Evolutionary conservation across 768 basidiomycete species (phyloP).

Genomic region (Mycena leptocephala): DNA sequence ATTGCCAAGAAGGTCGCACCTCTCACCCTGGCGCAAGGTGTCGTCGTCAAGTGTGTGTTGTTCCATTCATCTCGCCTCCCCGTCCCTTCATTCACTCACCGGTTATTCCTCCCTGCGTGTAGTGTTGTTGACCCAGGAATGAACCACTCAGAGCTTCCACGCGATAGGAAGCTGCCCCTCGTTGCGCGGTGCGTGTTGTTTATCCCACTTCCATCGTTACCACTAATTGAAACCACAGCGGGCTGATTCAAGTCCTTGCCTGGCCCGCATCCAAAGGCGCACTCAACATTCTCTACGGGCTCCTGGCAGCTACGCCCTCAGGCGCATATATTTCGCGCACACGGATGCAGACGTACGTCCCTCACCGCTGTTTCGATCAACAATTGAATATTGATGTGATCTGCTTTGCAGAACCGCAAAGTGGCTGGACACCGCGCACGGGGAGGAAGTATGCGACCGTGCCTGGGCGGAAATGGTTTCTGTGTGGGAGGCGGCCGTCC

Average conservation of each 20-base stretch:
- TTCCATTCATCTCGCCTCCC: not conserved
- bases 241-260: not conserved
- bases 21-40: not conserved
- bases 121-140: slow-evolving; percentile 17
- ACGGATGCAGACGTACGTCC: not conserved
- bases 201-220: too few relatives aligned
- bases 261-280: slow-evolving; percentile 13
- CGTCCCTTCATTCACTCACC: too few relatives aligned
- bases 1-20: not conserved
- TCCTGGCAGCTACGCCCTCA: not conserved
- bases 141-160: not conserved
- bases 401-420: not conserved
- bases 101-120: too few relatives aligned
- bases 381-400: too few relatives aligned
- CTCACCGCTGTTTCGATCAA: too few relatives aligned
- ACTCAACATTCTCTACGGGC: not conserved
- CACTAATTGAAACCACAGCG: too few relatives aligned
- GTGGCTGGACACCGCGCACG: not conserved
- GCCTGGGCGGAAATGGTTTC: not conserved
- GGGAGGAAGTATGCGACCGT: not conserved
- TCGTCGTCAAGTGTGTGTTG: slow-evolving; percentile 11
- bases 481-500: not conserved
- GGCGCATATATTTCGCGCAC: not conserved
- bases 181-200: not conserved
- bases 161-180: not conserved